Conservation (phyloP, 192 early-diverging fungal genomes). For the Mortierella hygrophila region DNA sequence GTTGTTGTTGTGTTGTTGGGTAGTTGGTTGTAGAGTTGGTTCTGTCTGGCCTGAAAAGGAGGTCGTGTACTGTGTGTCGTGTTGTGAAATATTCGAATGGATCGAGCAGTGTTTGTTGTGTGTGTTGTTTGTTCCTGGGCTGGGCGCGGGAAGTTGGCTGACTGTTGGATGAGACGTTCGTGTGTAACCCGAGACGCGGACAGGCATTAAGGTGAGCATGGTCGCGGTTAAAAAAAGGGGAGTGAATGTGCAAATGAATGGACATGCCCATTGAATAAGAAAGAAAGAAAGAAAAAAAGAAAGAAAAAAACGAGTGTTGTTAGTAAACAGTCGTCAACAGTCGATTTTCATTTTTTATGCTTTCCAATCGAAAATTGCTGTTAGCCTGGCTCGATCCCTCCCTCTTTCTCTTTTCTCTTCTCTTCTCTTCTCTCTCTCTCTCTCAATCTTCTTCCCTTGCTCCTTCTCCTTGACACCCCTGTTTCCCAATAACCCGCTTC, state of each 20-base stretch:
- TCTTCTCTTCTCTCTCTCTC: background rate
- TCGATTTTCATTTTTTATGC: background rate
- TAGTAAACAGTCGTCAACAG: background rate
- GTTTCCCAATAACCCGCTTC: no score
- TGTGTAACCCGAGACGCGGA: constrained; percentile 7
- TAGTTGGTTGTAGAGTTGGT: constrained; percentile 7
- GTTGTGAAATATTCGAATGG: background rate
- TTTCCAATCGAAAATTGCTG: background rate
- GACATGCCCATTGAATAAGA: background rate
- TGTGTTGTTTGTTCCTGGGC: background rate
- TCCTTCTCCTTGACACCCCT: background rate
- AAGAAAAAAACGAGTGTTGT: constrained; percentile 3
- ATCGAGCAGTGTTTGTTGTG: background rate
- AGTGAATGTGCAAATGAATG: background rate
- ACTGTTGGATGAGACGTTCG: background rate
- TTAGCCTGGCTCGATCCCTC: background rate
- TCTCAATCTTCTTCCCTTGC: no score
- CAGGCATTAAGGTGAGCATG: constrained; percentile 1
- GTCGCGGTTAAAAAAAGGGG: background rate
- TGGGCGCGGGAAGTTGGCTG: background rate
- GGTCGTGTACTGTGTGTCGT: background rate
- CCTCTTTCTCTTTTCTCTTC: background rate
- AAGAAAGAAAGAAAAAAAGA: background rate
- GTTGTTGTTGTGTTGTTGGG: constrained; percentile 6
- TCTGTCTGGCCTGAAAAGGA: background rate